A percentile compares a stretch with the other conserved stretches of the same genome.
Evolutionary conservation across 371 early-diverging fungal species (phyloP).

Genomic region (Umbelopsis sp.): DNA sequence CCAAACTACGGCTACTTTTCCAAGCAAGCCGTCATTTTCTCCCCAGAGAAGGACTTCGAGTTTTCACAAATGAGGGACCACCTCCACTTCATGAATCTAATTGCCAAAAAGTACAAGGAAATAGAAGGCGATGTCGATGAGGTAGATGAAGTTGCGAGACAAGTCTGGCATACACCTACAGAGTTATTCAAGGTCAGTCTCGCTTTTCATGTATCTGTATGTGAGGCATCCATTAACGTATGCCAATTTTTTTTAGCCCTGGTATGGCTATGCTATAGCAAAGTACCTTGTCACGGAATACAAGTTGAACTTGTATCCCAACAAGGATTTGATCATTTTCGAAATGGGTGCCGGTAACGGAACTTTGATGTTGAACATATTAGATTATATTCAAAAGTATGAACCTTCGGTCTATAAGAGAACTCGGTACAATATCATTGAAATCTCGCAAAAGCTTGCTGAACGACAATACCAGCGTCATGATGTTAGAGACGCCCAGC

Average conservation of each 20-base stretch:
- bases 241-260: conserved; percentile 57
- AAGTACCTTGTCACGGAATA: conserved; percentile 84
- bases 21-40: conserved; percentile 90
- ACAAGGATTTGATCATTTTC: conserved; percentile 80
- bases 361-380: conserved; percentile 90
- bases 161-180: conserved; percentile 97
- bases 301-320: conserved; percentile 62
- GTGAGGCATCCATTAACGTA: conserved; percentile 8
- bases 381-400: conserved; percentile 80
- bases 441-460: conserved; percentile 86
- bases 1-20: conserved; percentile 97
- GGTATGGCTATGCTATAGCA: conserved; percentile 92
- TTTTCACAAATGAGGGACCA: conserved; percentile 74
- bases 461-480: conserved; percentile 69
- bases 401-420: conserved; percentile 81
- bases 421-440: conserved; percentile 89
- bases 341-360: conserved; percentile 98
- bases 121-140: conserved; percentile 71
- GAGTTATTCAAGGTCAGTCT: conserved; percentile 86
- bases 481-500: conserved; percentile 42
- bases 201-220: not conserved
- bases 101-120: conserved; percentile 81
- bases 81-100: conserved; percentile 77
- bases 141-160: conserved; percentile 70
- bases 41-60: conserved; percentile 75